phyloP scores from a whole-genome alignment of 2,329 filamentous ascomycete species.

The Trichophyton simii region DNA sequence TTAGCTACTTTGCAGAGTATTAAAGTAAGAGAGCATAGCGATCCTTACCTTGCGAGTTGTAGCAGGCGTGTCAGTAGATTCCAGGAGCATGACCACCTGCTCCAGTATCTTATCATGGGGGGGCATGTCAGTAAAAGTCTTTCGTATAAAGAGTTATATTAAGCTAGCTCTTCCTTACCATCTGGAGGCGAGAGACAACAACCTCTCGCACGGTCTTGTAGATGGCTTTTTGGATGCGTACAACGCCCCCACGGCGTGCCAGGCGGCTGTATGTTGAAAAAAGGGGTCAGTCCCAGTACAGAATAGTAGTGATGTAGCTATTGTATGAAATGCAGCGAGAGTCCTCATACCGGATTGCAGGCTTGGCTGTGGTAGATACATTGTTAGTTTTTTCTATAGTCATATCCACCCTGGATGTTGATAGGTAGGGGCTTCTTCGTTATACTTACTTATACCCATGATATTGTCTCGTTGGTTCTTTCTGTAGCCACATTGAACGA shows the following conservation, averaged over 20 bases:
- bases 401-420: too few species aligned
- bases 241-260: slow-evolving; percentile 25
- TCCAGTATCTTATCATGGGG: slow-evolving; percentile 16
- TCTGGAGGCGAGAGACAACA: slow-evolving; percentile 13
- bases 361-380: slow-evolving; percentile 16
- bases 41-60: slow-evolving; percentile 12
- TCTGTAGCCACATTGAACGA: background rate
- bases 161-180: slow-evolving; percentile 14
- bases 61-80: slow-evolving; percentile 9
- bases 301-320: too few species aligned
- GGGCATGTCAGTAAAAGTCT: background rate
- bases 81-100: slow-evolving; percentile 17
- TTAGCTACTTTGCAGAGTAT: background rate
- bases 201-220: slow-evolving; percentile 20
- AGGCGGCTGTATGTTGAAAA: slow-evolving; percentile 19
- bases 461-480: slow-evolving; percentile 18
- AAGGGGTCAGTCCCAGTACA: background rate
- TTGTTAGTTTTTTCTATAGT: background rate
- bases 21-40: background rate
- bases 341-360: slow-evolving; percentile 20
- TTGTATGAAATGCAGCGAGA: background rate
- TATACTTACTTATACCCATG: slow-evolving; percentile 20
- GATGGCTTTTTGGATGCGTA: slow-evolving; percentile 19
- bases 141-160: background rate
- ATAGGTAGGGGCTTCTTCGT: background rate